Conservation (phyloP, 495 filamentous ascomycete genomes). For the Tuber borchii region DNA sequence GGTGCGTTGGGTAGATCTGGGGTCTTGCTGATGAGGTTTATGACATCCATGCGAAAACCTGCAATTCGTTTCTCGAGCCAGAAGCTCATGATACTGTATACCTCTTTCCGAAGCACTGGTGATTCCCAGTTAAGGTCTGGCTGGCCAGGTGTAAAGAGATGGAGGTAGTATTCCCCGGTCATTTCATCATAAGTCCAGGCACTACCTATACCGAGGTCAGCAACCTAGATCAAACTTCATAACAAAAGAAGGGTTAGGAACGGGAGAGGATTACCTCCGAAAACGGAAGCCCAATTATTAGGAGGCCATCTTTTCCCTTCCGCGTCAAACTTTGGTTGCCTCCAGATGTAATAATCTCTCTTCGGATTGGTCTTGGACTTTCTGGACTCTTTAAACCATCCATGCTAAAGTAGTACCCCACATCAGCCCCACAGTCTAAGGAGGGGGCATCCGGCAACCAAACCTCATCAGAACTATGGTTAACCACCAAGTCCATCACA, state of each 20-base stretch:
- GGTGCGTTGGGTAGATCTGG: constrained; percentile 57
- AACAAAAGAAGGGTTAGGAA: not conserved
- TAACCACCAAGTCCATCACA: constrained; percentile 68
- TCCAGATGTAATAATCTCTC: constrained; percentile 71
- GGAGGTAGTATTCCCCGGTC: constrained; percentile 64
- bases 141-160: constrained; percentile 59
- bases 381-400: constrained; percentile 66
- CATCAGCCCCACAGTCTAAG: not conserved
- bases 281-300: constrained; percentile 61
- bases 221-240: not conserved
- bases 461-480: constrained; percentile 64
- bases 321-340: constrained; percentile 52
- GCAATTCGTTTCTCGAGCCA: constrained; percentile 64
- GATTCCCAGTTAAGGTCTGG: constrained; percentile 75
- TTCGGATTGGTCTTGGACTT: constrained; percentile 57
- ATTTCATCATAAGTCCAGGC: constrained; percentile 62
- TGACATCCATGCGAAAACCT: constrained; percentile 64
- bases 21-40: constrained; percentile 63
- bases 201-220: constrained; percentile 43
- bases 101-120: constrained; percentile 54
- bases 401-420: constrained; percentile 47
- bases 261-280: constrained; percentile 47
- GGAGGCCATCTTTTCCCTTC: constrained; percentile 59
- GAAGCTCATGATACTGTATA: constrained; percentile 63
- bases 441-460: constrained; percentile 3